Base-by-base conservation (phyloP, 495 filamentous ascomycete genomes). In the Copromyces sp. region DNA sequence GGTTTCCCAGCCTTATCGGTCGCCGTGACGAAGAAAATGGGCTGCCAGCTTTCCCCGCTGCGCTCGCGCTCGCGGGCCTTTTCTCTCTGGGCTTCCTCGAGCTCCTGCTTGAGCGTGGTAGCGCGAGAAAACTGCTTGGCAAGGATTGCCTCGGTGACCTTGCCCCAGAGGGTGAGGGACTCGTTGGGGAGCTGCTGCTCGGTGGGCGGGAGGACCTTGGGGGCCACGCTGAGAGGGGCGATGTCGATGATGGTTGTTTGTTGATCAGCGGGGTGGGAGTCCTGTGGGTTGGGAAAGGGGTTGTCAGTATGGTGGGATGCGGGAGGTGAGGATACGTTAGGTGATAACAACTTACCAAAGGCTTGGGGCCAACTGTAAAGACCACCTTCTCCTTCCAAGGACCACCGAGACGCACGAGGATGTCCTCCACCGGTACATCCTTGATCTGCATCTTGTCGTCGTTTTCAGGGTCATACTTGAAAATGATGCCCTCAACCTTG, bases 401-500 rank as follows among this genome's bases (percentile, higher is more conserved):
- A 12, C 95, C 95, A 70, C 90, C 90, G 71, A 98, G 87, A 53
- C 90, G 87, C n/a, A 90, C 93, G 69, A 97, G 85, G 65, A 98
- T 84, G 78, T 95, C 93, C 59, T 89, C 89, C 42, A 94, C 89
- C 0, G 93, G 88, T 0, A 99, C 93, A 70, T 98, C 94, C 82
- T 90, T 93, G 75, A 97, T 90, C 77, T 84, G 89, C 29, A 83
- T 88, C 77, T 89, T 91, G 73, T 88, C 89, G 76, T 98, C 94
- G 29, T 92, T 93, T 20, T 88, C 86, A 0, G 93, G 92, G 72
- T 95, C 90, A 75, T 96, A 97, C 53, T 88, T 90, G 83, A 95
- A 99, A 69, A 98, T 86, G 37, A 98, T 90, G 20, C 95, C 95
- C 70, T 97, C 91, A 9, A 99, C 89, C 78, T 90, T 92, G 80